A percentile compares a stretch with the other conserved stretches of the same genome.
Conservation (phyloP, 257 asterid genomes). For the Fraxinus americana region DNA sequence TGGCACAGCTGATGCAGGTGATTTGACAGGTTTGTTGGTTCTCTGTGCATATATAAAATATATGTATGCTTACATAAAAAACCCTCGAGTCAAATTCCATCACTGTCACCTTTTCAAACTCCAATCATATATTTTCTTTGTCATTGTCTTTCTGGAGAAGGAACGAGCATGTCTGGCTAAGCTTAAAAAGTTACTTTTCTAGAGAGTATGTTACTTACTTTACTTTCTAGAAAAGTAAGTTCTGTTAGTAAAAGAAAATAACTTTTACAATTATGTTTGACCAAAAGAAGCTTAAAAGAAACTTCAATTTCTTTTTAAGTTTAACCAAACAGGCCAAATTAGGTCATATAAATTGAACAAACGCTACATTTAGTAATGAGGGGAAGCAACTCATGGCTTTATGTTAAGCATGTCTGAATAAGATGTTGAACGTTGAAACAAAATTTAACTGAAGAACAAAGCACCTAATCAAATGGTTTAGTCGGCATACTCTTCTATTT, state of each 20-base stretch:
- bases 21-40: constrained; percentile 73
- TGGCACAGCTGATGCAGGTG: constrained; percentile 83
- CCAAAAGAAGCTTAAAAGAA: background rate
- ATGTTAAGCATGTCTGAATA: background rate
- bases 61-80: background rate
- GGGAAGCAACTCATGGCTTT: background rate
- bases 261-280: background rate
- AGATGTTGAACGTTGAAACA: background rate
- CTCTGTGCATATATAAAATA: constrained; percentile 3
- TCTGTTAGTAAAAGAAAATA: background rate
- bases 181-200: constrained; percentile 1
- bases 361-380: background rate
- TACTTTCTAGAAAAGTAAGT: background rate
- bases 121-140: background rate
- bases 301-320: background rate
- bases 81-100: background rate
- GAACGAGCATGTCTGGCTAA: background rate
- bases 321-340: background rate
- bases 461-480: background rate
- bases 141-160: background rate
- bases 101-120: background rate
- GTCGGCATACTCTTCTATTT: background rate
- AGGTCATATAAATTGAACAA: background rate
- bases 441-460: background rate
- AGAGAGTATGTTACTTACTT: background rate